Conservation (phyloP, 345 rosid genomes). For the Euphorbia peplus region DNA sequence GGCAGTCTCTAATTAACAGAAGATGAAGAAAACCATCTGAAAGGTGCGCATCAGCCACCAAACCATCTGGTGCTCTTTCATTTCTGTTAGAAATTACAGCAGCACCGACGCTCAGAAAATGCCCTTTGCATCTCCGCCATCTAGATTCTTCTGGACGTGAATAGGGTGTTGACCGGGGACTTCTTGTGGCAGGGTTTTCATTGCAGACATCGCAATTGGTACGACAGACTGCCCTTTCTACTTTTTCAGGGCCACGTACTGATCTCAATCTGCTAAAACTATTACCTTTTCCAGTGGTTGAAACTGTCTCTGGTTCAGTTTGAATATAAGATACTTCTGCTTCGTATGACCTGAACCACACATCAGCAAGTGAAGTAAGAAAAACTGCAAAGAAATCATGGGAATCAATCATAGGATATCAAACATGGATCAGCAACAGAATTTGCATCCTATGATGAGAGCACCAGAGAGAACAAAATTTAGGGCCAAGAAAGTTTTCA, state of each 20-base stretch:
- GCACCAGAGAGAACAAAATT: background rate
- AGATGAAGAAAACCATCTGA: constrained; percentile 94
- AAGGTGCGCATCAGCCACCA: constrained; percentile 94
- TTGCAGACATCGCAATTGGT: constrained; percentile 62
- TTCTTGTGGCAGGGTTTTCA: constrained; percentile 28
- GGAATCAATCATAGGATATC: background rate
- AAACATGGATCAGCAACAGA: background rate
- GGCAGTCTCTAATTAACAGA: constrained; percentile 77
- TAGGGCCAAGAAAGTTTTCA: background rate
- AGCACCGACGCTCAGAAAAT: constrained; percentile 81
- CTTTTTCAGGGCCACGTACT: constrained; percentile 37
- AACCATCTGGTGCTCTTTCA: constrained; percentile 92
- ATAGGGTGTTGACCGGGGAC: constrained; percentile 27
- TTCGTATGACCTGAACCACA: constrained; percentile 62
- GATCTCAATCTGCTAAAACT: constrained; percentile 31
- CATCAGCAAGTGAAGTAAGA: constrained; percentile 1
- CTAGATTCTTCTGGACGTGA: constrained; percentile 37
- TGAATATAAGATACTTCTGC: constrained; percentile 78
- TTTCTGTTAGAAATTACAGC: constrained; percentile 87
- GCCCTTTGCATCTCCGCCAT: constrained; percentile 67
- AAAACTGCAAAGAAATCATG: background rate
- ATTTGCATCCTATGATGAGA: background rate
- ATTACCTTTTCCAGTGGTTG: constrained; percentile 29
- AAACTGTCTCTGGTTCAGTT: constrained; percentile 42
- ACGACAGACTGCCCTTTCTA: constrained; percentile 63